A percentile compares a stretch with the other conserved stretches of the same genome.
Evolutionary conservation across 257 asterid species (phyloP).

Genomic region (Ballota nigra): DNA sequence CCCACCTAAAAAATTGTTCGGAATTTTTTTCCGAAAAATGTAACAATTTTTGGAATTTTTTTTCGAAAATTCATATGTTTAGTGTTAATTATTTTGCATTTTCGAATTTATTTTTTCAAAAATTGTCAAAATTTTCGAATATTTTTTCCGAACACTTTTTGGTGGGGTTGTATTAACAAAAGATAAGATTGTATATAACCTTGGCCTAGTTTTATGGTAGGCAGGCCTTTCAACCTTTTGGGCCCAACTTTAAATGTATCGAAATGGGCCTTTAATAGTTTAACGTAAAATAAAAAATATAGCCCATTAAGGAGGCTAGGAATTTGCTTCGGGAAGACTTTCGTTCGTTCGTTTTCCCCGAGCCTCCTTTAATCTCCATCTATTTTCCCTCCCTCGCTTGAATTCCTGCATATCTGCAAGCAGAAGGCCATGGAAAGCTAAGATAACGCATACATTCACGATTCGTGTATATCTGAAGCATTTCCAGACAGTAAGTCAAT

Average conservation of each 20-base stretch:
- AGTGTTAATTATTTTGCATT: too few relatives aligned
- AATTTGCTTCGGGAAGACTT: not conserved
- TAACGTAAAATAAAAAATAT: not conserved
- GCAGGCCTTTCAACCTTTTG: not conserved
- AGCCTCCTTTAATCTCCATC: not conserved
- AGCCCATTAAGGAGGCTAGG: slow-evolving; percentile 11
- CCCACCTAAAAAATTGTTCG: too few relatives aligned
- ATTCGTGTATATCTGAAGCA: not conserved
- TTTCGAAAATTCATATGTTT: too few relatives aligned
- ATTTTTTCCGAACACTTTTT: too few relatives aligned
- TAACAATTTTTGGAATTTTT: too few relatives aligned
- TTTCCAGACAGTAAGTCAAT: not conserved
- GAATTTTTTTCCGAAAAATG: too few relatives aligned
- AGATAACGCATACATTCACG: not conserved
- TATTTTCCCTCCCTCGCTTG: slow-evolving; percentile 22
- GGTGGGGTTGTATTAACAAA: too few relatives aligned
- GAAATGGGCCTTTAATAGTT: not conserved
- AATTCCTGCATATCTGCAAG: not conserved
- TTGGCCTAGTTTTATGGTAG: too few relatives aligned
- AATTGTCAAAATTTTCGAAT: too few relatives aligned
- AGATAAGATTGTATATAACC: too few relatives aligned
- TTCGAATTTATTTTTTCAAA: too few relatives aligned
- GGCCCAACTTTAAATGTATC: not conserved
- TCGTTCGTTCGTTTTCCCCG: not conserved
- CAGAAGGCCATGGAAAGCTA: not conserved